Conservation (phyloP, 371 early-diverging fungal genomes). For the Apophysomyces elegans region DNA sequence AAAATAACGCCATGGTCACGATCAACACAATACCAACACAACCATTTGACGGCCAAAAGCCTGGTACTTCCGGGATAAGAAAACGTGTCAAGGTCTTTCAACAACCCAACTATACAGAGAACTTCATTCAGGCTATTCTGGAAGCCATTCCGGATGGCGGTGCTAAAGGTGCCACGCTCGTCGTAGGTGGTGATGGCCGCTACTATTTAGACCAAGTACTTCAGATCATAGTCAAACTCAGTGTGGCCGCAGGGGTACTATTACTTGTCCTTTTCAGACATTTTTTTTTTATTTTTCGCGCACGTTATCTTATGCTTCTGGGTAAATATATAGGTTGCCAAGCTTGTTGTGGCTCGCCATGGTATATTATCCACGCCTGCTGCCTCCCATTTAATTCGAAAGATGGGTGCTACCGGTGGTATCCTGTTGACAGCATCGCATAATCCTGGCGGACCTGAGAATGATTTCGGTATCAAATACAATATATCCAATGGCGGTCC, state of each 20-base stretch:
- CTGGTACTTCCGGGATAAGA: constrained; percentile 95
- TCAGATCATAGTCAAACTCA: constrained; percentile 86
- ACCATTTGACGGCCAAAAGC: constrained; percentile 93
- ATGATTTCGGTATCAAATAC: constrained; percentile 98
- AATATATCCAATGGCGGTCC: constrained; percentile 96
- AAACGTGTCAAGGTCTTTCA: constrained; percentile 96
- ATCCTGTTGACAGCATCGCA: constrained; percentile 97
- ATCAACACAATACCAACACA: constrained; percentile 63
- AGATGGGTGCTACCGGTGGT: constrained; percentile 87
- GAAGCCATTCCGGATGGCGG: constrained; percentile 82
- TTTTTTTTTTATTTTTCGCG: not conserved
- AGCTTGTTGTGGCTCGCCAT: constrained; percentile 90
- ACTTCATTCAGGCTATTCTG: constrained; percentile 89
- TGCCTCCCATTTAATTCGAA: constrained; percentile 92
- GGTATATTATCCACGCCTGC: constrained; percentile 98
- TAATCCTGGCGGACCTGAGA: constrained; percentile 97
- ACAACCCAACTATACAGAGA: constrained; percentile 93
- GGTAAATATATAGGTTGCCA: constrained; percentile 62
- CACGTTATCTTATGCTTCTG: not conserved
- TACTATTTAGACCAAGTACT: constrained; percentile 87
- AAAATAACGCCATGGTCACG: constrained; percentile 20
- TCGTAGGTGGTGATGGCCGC: constrained; percentile 97
- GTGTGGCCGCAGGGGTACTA: constrained; percentile 85
- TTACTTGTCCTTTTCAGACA: constrained; percentile 3
- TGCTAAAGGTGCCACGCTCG: constrained; percentile 78